Percentiles rank a stretch among this genome's conserved stretches.
Evolutionary conservation across 179 eudicot genomes (phyloP).

Genomic region (Corrigiola litoralis): DNA sequence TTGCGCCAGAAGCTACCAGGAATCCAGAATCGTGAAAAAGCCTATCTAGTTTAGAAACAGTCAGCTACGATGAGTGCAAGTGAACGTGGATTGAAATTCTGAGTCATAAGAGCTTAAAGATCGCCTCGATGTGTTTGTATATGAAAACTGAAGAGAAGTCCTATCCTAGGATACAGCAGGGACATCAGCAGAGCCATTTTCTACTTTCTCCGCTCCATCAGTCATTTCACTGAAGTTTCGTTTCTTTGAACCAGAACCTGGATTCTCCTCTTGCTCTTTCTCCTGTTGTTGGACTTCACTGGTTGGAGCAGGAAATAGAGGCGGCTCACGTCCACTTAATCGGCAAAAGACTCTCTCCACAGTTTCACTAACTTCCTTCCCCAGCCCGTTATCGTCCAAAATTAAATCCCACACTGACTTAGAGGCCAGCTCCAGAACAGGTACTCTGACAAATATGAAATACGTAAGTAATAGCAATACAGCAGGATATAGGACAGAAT

Average conservation of each 20-base stretch:
- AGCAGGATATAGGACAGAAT: neutral
- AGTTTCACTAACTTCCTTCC: constrained; percentile 83
- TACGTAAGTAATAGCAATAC: neutral
- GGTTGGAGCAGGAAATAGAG: constrained; percentile 50
- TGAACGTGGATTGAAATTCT: too few relatives aligned
- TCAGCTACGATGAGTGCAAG: too few relatives aligned
- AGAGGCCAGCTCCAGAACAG: constrained; percentile 96
- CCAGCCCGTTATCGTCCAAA: constrained; percentile 64
- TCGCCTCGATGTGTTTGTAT: neutral
- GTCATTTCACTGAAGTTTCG: constrained; percentile 48
- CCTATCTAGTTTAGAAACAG: too few relatives aligned
- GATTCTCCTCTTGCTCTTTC: constrained; percentile 38
- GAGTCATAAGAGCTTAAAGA: too few relatives aligned
- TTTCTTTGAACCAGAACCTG: constrained; percentile 53
- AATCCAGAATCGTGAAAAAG: too few relatives aligned
- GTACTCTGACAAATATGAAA: constrained; percentile 44
- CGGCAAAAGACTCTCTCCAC: constrained; percentile 85
- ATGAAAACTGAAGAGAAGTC: neutral
- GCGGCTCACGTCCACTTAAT: constrained; percentile 82
- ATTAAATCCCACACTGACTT: constrained; percentile 92
- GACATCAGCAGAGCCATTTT: constrained; percentile 16
- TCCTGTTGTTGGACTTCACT: constrained; percentile 36
- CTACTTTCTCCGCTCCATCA: constrained; percentile 30
- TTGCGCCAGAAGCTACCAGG: too few relatives aligned
- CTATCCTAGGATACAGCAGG: constrained; percentile 23